phyloP scores from a whole-genome alignment of 495 filamentous ascomycete species.

The Peziza echinospora region DNA sequence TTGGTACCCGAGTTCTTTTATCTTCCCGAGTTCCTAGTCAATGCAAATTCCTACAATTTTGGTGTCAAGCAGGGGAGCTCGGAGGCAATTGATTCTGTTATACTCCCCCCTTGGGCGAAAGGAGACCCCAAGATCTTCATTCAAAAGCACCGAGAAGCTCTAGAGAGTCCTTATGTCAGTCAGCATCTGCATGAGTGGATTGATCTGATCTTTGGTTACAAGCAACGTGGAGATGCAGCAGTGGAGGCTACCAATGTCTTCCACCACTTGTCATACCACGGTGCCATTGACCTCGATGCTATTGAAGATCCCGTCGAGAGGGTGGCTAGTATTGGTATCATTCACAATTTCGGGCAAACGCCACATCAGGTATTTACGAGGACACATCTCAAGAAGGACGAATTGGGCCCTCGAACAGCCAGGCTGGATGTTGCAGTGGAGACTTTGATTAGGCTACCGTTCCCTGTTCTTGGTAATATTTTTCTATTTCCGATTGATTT shows the following conservation, averaged over 20 bases:
- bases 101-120: conserved; percentile 87
- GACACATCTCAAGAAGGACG: conserved; percentile 52
- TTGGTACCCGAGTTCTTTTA: conserved; percentile 94
- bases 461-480: conserved; percentile 50
- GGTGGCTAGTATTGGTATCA: conserved; percentile 74
- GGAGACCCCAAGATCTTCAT: conserved; percentile 92
- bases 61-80: conserved; percentile 60
- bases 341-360: conserved; percentile 96
- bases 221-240: conserved; percentile 85
- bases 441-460: conserved; percentile 56
- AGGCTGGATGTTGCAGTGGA: conserved; percentile 54
- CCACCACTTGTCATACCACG: conserved; percentile 84
- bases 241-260: conserved; percentile 86
- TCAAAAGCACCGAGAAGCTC: conserved; percentile 74
- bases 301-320: conserved; percentile 75
- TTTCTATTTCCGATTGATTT: conserved; percentile 6
- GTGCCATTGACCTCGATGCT: conserved; percentile 74
- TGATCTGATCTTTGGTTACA: conserved; percentile 83
- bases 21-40: conserved; percentile 77
- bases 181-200: conserved; percentile 85
- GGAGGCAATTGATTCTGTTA: conserved; percentile 60
- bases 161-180: conserved; percentile 88
- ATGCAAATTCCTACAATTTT: conserved; percentile 86
- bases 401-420: conserved; percentile 34
- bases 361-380: conserved; percentile 81